Evolutionary conservation across 371 early-diverging fungal genomes (phyloP).

Genomic region (Mortierella sp.): DNA sequence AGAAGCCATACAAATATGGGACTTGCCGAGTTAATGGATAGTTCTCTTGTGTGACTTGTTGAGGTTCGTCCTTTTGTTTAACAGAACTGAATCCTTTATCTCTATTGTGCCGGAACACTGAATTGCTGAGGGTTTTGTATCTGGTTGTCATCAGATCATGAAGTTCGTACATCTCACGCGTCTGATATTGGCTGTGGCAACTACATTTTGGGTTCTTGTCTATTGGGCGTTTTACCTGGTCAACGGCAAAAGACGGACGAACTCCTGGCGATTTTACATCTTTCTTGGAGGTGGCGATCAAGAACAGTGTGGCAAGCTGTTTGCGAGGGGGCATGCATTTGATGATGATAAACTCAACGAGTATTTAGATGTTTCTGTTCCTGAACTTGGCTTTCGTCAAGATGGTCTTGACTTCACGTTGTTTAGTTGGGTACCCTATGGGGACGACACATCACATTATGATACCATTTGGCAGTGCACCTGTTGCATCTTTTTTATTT

Average conservation of each 20-base stretch:
- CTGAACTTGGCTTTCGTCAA: conserved; percentile 12
- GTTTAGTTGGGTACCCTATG: too few species aligned
- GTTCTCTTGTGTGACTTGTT: too few species aligned
- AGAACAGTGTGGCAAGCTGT: conserved; percentile 25
- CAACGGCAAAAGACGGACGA: conserved; percentile 19
- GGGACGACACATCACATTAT: too few species aligned
- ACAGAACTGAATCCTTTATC: too few species aligned
- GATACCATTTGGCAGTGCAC: too few species aligned
- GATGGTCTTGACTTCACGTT: neutral
- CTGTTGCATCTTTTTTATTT: too few species aligned
- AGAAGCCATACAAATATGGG: too few species aligned
- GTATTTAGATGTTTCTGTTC: conserved; percentile 42
- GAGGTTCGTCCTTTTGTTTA: conserved; percentile 36
- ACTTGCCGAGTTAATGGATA: too few species aligned
- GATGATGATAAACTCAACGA: conserved; percentile 39
- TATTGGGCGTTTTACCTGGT: conserved; percentile 58
- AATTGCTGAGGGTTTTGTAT: conserved; percentile 51
- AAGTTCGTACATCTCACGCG: conserved; percentile 62
- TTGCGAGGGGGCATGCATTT: conserved; percentile 31
- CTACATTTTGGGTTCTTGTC: conserved; percentile 60
- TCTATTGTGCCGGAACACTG: conserved; percentile 65
- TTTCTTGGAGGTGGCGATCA: conserved; percentile 16
- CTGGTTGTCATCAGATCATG: conserved; percentile 47
- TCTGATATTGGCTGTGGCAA: conserved; percentile 64
- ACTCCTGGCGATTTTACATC: conserved; percentile 38